Evolutionary conservation across 1,284 basidiomycete genomes (phyloP).

Genomic region (Pseudomicrostroma phylloplanum): DNA sequence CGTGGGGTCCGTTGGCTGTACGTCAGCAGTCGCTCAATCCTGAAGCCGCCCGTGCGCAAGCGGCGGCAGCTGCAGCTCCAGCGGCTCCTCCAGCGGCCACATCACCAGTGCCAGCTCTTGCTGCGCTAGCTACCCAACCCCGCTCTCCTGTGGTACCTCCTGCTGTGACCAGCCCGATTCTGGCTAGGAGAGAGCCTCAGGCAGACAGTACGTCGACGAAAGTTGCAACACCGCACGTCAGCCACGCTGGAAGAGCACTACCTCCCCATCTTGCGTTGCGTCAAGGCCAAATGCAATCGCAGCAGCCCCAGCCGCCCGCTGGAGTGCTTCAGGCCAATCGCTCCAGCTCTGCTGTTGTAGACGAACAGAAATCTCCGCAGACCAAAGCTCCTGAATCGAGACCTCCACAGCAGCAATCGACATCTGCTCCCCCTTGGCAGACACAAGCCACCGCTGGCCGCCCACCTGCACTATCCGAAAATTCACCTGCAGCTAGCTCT

Average conservation of each 20-base stretch:
- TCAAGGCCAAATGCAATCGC: slow-evolving; percentile 5
- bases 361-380: background rate
- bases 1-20: slow-evolving; percentile 45
- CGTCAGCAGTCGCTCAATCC: slow-evolving; percentile 21
- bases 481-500: too few species aligned
- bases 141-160: background rate
- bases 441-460: too few species aligned
- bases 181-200: too few species aligned
- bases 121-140: background rate
- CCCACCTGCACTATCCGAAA: too few species aligned
- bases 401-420: background rate
- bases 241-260: slow-evolving; percentile 10
- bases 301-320: slow-evolving; percentile 7
- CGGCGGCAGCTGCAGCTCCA: slow-evolving; percentile 12
- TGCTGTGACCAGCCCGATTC: background rate
- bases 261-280: slow-evolving; percentile 31
- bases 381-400: background rate
- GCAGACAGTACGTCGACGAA: background rate
- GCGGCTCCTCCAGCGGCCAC: slow-evolving; percentile 15
- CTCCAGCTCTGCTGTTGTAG: background rate
- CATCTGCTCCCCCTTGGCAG: too few species aligned
- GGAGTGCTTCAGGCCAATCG: background rate
- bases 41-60: slow-evolving; percentile 10
- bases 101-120: background rate
- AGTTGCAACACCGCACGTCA: background rate